Conservation (phyloP, 2,329 filamentous ascomycete genomes). For the Trichophyton schoenleinii region DNA sequence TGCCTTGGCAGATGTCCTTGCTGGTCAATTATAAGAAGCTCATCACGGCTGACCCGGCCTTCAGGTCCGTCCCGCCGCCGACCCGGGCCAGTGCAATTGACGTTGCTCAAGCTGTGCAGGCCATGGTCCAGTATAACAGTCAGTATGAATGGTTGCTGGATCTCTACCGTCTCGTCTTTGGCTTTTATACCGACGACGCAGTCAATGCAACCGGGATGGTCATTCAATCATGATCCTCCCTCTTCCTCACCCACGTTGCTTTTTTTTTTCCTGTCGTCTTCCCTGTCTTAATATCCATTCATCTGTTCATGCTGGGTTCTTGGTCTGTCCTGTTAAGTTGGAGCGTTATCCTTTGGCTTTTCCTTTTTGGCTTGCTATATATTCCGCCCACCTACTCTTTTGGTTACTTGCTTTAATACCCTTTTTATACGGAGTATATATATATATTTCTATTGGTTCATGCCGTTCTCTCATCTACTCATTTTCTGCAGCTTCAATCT, state of each 20-base stretch:
- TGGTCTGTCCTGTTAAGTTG: not conserved
- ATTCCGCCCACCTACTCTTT: not conserved
- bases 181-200: constrained; percentile 68
- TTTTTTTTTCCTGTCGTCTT: not conserved
- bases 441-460: not conserved
- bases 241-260: no score
- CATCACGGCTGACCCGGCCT: constrained; percentile 58
- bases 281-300: not conserved
- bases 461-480: not conserved
- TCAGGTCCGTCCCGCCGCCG: constrained; percentile 35
- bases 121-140: constrained; percentile 54
- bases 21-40: constrained; percentile 70
- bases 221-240: constrained; percentile 22
- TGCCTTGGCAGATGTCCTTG: constrained; percentile 56
- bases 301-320: not conserved
- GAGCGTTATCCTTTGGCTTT: not conserved
- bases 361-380: not conserved
- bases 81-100: constrained; percentile 48
- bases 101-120: constrained; percentile 63
- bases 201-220: constrained; percentile 50
- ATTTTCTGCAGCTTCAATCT: not conserved
- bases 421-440: not conserved
- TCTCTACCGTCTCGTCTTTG: constrained; percentile 72
- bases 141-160: constrained; percentile 72
- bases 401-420: not conserved